Evolutionary conservation across 2,329 filamentous ascomycete species (phyloP), one percentile per base, ranked within the genome.

Genomic region (Calonectria honghensis): DNA sequence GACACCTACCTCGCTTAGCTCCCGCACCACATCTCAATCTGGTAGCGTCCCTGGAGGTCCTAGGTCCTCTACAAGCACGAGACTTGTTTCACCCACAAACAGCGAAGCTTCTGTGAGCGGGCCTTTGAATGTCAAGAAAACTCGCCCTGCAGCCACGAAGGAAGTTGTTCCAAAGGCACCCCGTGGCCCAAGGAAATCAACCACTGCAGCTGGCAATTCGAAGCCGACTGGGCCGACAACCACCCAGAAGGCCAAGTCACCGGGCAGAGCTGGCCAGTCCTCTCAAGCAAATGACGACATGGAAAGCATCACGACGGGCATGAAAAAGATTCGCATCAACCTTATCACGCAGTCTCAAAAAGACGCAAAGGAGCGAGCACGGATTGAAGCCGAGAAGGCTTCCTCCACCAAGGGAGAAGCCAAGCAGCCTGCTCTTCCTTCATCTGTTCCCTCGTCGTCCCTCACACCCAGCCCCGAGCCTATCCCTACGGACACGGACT

Each of bases 271-370:
- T 7, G 76, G 68, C 2, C 64, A 76, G 35, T 66, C 78, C n/a
- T 63, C 52, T 45, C 50, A 76, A 31, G 51, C 67, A 5, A 77
- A 74, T 3, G 84, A 87, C 63, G 89, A 89, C 64, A 81, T 93
- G 45, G 90, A 92, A 68, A 88, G 85, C 65, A 86, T 93, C 74
- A 90, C 91, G 0, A 87, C 85, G 45, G 89, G 90, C 1, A 90
- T 93, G 88, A 92, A 90, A 81, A 92, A 90, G 81, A 90, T 93
- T 73, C 92, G 90, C 80, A 91, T 93, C 78, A 92, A 90, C 68
- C 82, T 93, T 31, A 86, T 92, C 50, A 92, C 90, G 2, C 88
- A 91, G 74, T 87, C 90, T 50, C 89, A 92, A 78, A 89, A 88
- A 77, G 91, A 91, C 65, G 90, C 89, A 2, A 88, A 86, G 32